phyloP scores from a whole-genome alignment of 140 eudicot genomes.

The Ambrosia hybrid region DNA sequence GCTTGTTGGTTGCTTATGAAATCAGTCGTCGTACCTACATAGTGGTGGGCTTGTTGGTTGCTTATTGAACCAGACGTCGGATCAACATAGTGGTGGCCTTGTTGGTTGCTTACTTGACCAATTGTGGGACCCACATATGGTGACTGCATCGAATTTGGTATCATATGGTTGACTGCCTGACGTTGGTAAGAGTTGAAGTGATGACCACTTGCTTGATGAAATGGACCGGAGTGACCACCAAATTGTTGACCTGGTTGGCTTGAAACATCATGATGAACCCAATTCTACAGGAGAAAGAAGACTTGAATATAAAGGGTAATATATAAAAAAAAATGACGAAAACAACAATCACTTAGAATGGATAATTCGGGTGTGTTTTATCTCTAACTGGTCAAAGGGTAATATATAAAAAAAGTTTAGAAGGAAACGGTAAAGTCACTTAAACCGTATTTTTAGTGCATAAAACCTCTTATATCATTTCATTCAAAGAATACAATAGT shows the following conservation, averaged over 20 bases:
- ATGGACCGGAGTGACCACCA: too few relatives aligned
- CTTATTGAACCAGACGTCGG: slow-evolving; percentile 4
- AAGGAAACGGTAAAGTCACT: too few relatives aligned
- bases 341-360: background rate
- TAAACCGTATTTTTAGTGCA: background rate
- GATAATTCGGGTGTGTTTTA: background rate
- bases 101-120: slow-evolving; percentile 25
- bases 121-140: slow-evolving; percentile 32
- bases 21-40: background rate
- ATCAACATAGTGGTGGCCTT: background rate
- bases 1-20: background rate
- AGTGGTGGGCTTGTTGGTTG: slow-evolving; percentile 27
- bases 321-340: background rate
- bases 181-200: slow-evolving; percentile 34
- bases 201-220: slow-evolving; percentile 25
- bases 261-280: too few relatives aligned
- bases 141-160: slow-evolving; percentile 33
- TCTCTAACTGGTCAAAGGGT: background rate
- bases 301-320: background rate
- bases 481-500: background rate
- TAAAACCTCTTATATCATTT: slow-evolving; percentile 4
- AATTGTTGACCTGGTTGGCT: too few relatives aligned
- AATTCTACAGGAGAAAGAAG: background rate
- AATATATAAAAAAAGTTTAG: background rate
- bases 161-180: slow-evolving; percentile 32